Evolutionary conservation across 306 rosid genomes (phyloP).

Genomic region (Amphicarpaea edgeworthii): DNA sequence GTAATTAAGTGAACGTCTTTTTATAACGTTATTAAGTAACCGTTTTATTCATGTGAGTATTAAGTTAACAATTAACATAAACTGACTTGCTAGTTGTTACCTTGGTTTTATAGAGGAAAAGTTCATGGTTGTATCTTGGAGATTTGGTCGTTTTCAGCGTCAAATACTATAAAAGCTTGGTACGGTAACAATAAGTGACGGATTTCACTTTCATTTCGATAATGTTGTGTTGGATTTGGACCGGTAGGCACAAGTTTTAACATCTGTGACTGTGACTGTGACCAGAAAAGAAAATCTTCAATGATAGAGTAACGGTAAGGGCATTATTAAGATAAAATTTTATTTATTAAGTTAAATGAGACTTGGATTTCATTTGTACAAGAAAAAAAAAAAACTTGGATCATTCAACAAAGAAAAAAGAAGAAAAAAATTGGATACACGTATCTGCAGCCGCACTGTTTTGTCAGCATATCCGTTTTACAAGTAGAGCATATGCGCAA

Average conservation of each 20-base stretch:
- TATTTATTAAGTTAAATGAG: neutral
- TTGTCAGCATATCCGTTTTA: constrained; percentile 33
- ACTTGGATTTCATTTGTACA: neutral
- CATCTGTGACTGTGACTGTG: neutral
- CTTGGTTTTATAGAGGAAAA: too few species aligned
- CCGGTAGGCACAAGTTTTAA: neutral
- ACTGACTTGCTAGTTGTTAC: too few species aligned
- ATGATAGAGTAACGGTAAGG: neutral
- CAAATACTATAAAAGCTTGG: too few species aligned
- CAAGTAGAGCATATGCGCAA: constrained; percentile 3
- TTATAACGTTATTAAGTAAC: too few species aligned
- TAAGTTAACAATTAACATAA: too few species aligned
- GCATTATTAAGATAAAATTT: neutral
- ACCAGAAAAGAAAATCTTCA: neutral
- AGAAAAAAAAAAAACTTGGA: neutral
- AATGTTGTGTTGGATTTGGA: constrained; percentile 2
- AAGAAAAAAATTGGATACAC: neutral
- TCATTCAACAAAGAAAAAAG: too few species aligned
- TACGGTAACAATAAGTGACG: too few species aligned
- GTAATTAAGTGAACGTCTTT: too few species aligned
- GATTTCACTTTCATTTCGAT: too few species aligned
- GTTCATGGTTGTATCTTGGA: too few species aligned
- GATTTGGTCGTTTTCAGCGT: too few species aligned
- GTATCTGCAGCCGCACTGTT: neutral
- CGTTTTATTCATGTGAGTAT: too few species aligned